Evolutionary conservation across 2,329 filamentous ascomycete genomes (phyloP), one percentile per base, ranked within the genome.

Genomic region (Camillea tinctor): DNA sequence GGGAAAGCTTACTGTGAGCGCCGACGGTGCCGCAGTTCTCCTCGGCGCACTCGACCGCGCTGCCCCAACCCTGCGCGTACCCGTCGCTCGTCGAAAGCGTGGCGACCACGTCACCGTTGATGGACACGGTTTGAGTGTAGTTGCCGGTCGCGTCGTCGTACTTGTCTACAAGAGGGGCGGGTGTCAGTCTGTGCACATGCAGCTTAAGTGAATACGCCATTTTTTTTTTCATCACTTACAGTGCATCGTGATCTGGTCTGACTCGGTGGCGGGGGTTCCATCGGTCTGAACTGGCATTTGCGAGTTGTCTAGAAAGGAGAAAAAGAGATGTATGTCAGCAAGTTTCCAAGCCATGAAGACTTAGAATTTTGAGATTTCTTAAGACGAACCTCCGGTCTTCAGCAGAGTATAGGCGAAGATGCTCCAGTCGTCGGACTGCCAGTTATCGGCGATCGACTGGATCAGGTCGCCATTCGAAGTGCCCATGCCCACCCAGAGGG

Each of bases 401-500:
- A 75, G 52, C 0, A 79, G 73, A 0, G 77, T 79, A 65, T 79
- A 80, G 5, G 75, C 78, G 62, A 68, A 81, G 52, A 80, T 71
- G 52, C 64, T 73, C 79, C 79, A 82, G n/a, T 69, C 56, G 48
- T 52, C 59, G 52, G 52, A 68, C 61, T 60, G 67, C 57, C 65
- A 72, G 67, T 76, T 75, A 36, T 79, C 77, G 56, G 76, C 74
- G 24, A 81, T 79, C 3, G 77, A 79, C 71, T 81, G 79, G 59
- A 81, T 77, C 67, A 81, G 63, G 58, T 81, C 75, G 22, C 76
- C 78, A n/a, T 75, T 74, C 3, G 75, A 77, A 4, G 78, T 81
- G 3, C 78, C 79, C 78, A 81, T 80, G 13, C 80, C 79, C 17
- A 80, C 76, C 80, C 79, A 81, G 19, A 81, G 71, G 6, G 77